phyloP scores from a whole-genome alignment of 2,329 filamentous ascomycete species.

The Sarocladiaceae sp. region DNA sequence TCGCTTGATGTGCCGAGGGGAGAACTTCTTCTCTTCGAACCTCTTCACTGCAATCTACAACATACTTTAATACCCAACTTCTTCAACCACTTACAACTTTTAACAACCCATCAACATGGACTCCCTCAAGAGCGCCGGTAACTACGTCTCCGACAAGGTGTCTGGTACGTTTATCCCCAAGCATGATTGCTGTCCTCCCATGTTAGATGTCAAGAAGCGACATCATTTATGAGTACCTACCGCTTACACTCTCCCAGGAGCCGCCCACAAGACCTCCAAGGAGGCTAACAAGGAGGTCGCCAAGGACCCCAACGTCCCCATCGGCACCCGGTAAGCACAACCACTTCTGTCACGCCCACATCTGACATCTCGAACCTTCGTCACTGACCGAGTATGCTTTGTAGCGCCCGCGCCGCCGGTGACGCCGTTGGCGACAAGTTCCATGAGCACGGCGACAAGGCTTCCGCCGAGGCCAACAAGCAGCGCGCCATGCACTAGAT shows the following conservation, averaged over 20 bases:
- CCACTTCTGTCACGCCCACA: background rate
- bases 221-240: background rate
- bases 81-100: conserved; percentile 23
- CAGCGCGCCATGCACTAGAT: conserved; percentile 7
- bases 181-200: too few relatives aligned
- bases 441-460: conserved; percentile 23
- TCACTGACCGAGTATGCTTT: conserved; percentile 11
- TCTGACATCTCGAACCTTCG: background rate
- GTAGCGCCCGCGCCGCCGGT: conserved; percentile 41
- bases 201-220: too few relatives aligned
- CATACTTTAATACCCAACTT: conserved; percentile 15
- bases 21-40: too few relatives aligned
- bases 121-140: conserved; percentile 52
- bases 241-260: conserved; percentile 44
- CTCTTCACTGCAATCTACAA: conserved; percentile 1
- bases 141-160: conserved; percentile 62
- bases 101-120: conserved; percentile 38
- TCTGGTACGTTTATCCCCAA: conserved; percentile 42
- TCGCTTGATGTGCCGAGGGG: too few relatives aligned
- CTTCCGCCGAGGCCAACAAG: conserved; percentile 4
- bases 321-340: conserved; percentile 44
- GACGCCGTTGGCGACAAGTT: conserved; percentile 42
- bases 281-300: conserved; percentile 65
- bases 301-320: conserved; percentile 50
- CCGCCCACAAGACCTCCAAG: conserved; percentile 52